phyloP scores from a whole-genome alignment of 768 basidiomycete genomes.

The Leucosporidium creatinivorum region DNA sequence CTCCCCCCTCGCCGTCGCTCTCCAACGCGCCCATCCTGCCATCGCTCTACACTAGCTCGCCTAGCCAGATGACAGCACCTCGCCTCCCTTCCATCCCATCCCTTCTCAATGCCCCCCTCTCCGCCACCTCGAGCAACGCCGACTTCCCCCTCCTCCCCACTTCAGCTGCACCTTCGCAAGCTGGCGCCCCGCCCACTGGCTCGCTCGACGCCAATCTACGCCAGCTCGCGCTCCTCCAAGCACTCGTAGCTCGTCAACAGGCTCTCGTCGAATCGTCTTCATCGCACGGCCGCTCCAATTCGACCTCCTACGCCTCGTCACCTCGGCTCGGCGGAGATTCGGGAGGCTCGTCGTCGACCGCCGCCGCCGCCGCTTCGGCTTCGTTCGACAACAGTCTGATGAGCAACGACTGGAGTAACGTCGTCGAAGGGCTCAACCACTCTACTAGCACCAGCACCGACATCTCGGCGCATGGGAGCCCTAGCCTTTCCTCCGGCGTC shows the following conservation, averaged over 20 bases:
- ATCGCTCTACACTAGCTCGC: not conserved
- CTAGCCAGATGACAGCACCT: not conserved
- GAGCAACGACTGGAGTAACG: not conserved
- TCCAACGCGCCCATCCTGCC: too few species aligned
- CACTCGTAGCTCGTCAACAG: conserved; percentile 5
- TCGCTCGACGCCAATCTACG: not conserved
- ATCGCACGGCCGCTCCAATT: not conserved
- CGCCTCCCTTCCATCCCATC: not conserved
- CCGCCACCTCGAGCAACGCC: not conserved
- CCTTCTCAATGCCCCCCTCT: not conserved
- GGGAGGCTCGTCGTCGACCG: too few species aligned
- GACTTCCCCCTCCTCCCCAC: not conserved
- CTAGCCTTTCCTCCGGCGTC: not conserved
- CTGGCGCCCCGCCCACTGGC: too few species aligned
- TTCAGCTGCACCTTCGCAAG: not conserved
- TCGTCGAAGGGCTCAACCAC: not conserved
- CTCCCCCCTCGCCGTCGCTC: too few species aligned
- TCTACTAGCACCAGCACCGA: not conserved
- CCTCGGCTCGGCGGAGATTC: not conserved
- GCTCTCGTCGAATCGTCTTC: not conserved
- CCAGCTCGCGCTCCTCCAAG: not conserved
- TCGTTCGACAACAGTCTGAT: not conserved
- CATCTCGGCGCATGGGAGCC: not conserved
- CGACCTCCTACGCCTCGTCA: not conserved
- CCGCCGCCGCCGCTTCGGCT: not conserved